Percentiles rank a stretch among this genome's conserved stretches.
Evolutionary conservation across 331 rosid genomes (phyloP).

Genomic region (Arachis monticola): DNA sequence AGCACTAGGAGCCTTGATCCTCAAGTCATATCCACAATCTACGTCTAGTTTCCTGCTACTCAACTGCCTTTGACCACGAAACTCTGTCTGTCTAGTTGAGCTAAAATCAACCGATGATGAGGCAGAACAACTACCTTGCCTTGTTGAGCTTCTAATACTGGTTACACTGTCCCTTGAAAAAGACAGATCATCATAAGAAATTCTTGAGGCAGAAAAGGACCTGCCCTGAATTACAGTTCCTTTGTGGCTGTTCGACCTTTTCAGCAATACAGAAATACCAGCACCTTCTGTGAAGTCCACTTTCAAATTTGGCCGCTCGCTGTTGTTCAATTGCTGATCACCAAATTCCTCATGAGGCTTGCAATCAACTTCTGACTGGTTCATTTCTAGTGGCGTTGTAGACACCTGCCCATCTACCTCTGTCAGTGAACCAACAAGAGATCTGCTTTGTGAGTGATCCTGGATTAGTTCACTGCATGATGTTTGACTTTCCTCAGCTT

Average conservation of each 20-base stretch:
- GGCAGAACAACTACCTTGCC: slow-evolving; percentile 74
- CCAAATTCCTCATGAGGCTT: slow-evolving; percentile 29
- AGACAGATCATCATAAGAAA: slow-evolving; percentile 63
- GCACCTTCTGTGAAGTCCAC: slow-evolving; percentile 44
- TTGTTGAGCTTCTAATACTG: slow-evolving; percentile 71
- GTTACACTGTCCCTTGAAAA: slow-evolving; percentile 63
- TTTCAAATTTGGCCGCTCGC: slow-evolving; percentile 37
- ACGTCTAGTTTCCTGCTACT: slow-evolving; percentile 63
- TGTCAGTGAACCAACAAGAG: slow-evolving; percentile 32
- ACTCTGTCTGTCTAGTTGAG: slow-evolving; percentile 64
- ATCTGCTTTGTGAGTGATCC: slow-evolving; percentile 31
- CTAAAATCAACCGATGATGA: slow-evolving; percentile 82
- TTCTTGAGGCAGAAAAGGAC: slow-evolving; percentile 63
- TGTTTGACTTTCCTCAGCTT: slow-evolving; percentile 40
- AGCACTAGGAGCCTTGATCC: slow-evolving; percentile 51
- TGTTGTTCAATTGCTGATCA: slow-evolving; percentile 37
- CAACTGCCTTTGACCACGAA: slow-evolving; percentile 62
- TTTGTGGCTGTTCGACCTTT: slow-evolving; percentile 75
- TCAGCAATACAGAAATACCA: slow-evolving; percentile 81
- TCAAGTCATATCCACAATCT: slow-evolving; percentile 57
- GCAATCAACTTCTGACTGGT: slow-evolving; percentile 32
- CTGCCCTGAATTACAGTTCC: slow-evolving; percentile 72
- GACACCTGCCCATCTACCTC: slow-evolving; percentile 33
- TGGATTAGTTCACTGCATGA: slow-evolving; percentile 44
- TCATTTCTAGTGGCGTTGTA: slow-evolving; percentile 22